Conservation (phyloP, 306 rosid genomes). For the Cicer arietinum region DNA sequence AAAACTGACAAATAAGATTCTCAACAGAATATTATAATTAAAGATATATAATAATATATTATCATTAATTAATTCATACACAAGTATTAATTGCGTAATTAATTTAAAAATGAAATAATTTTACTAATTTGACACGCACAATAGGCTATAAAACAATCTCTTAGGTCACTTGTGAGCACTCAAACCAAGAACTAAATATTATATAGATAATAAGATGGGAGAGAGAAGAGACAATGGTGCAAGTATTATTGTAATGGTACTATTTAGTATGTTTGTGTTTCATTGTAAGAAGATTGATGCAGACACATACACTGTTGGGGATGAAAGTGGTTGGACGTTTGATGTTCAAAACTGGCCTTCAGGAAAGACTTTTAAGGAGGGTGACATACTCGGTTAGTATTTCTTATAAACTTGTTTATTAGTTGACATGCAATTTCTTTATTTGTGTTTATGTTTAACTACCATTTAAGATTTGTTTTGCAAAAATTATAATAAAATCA, state of each 20-base stretch:
- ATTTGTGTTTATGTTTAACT: no score
- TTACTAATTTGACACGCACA: no score
- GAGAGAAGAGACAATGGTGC: slow-evolving; percentile 43
- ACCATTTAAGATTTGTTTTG: no score
- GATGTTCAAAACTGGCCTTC: background rate
- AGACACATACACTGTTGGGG: background rate
- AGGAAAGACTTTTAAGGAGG: background rate
- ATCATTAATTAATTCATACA: no score
- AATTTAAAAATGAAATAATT: no score
- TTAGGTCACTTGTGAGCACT: background rate
- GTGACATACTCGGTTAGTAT: slow-evolving; percentile 1
- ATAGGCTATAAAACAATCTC: background rate
- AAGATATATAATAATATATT: no score
- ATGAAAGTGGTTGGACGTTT: background rate
- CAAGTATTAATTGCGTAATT: no score
- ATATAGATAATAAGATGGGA: background rate
- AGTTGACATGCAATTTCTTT: no score
- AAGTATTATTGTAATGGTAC: slow-evolving; percentile 21
- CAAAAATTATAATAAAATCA: no score
- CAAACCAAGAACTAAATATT: background rate
- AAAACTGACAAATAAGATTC: no score
- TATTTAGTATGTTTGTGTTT: slow-evolving; percentile 34
- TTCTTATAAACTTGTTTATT: no score
- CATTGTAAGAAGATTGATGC: background rate
- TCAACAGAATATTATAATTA: no score